Percentiles rank a stretch among this genome's conserved stretches.
These are phyloP conservation scores for Microdochium bolleyi DNA, from an alignment of 2,329 filamentous ascomycete genomes.

Conservation along the genomic window DNA sequence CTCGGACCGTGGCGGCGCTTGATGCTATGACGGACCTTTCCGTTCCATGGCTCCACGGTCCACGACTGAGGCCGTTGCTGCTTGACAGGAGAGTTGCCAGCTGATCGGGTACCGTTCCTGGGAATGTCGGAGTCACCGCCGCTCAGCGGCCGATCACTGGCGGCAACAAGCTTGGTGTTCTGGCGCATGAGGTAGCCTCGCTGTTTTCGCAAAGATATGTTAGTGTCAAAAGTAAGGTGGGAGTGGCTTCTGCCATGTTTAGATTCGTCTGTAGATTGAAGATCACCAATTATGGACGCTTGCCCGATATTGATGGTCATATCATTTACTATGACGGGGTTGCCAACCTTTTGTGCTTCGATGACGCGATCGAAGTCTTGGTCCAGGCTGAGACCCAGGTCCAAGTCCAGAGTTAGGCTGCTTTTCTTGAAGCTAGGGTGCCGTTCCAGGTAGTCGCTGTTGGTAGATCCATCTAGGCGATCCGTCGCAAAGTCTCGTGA, in stretches of 20 bases:
- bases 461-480: slow-evolving; percentile 20
- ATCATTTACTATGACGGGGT: slow-evolving; percentile 21
- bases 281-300: slow-evolving; percentile 28
- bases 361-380: slow-evolving; percentile 93
- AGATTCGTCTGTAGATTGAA: slow-evolving; percentile 9
- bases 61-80: slow-evolving; percentile 81
- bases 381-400: slow-evolving; percentile 79
- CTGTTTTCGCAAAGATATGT: slow-evolving; percentile 60
- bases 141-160: slow-evolving; percentile 56
- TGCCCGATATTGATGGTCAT: slow-evolving; percentile 21
- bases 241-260: slow-evolving; percentile 6
- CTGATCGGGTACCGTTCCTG: slow-evolving; percentile 46
- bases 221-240: slow-evolving; percentile 36
- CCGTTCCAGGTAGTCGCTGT: slow-evolving; percentile 44
- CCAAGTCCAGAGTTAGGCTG: slow-evolving; percentile 74
- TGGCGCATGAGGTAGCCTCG: slow-evolving; percentile 98
- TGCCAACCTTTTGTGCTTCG: slow-evolving; percentile 89
- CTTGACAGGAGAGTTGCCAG: slow-evolving; percentile 63
- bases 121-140: slow-evolving; percentile 41
- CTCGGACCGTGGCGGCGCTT: slow-evolving; percentile 44
- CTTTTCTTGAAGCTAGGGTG: slow-evolving; percentile 72
- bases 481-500: slow-evolving; percentile 38
- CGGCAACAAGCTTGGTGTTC: slow-evolving; percentile 93
- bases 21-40: slow-evolving; percentile 58
- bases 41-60: slow-evolving; percentile 96